Evolutionary conservation across 805 yeast species (phyloP).

Genomic region (Lipomyces mesembrius): DNA sequence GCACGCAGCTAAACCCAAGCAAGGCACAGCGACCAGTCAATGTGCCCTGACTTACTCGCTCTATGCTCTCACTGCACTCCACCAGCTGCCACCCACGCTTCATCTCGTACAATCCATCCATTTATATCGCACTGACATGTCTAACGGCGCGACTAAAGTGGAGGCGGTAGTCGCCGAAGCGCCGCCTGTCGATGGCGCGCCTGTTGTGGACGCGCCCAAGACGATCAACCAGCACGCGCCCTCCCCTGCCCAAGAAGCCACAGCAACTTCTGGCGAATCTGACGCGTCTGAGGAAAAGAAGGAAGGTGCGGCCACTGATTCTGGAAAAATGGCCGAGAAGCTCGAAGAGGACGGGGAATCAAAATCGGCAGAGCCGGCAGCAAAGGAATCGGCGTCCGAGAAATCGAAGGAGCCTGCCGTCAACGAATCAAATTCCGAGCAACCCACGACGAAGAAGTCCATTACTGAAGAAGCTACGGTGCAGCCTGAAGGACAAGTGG

Average conservation of each 20-base stretch:
- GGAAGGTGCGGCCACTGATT: not conserved
- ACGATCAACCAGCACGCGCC: conserved; percentile 1
- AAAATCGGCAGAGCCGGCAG: conserved; percentile 2
- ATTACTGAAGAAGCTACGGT: not conserved
- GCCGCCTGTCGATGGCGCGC: conserved; percentile 13
- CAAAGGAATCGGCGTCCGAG: not conserved
- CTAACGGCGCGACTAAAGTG: conserved; percentile 10
- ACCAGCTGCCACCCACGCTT: not conserved
- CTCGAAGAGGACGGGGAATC: not conserved
- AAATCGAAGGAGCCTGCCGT: conserved; percentile 1
- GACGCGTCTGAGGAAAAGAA: not conserved
- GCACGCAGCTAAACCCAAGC: not conserved
- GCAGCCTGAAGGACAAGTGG: conserved; percentile 5
- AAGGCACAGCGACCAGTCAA: not conserved
- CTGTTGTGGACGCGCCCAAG: conserved; percentile 9
- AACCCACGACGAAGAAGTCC: not conserved
- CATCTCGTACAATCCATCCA: not conserved
- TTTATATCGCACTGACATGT: not conserved
- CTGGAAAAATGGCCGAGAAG: not conserved
- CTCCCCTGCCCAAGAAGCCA: not conserved
- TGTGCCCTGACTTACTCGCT: not conserved
- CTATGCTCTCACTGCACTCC: not conserved
- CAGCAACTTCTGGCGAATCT: not conserved
- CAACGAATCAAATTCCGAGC: conserved; percentile 1
- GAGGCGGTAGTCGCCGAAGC: conserved; percentile 10